Conservation (phyloP, 2,329 filamentous ascomycete genomes). For the Malbranchea zuffiana region DNA sequence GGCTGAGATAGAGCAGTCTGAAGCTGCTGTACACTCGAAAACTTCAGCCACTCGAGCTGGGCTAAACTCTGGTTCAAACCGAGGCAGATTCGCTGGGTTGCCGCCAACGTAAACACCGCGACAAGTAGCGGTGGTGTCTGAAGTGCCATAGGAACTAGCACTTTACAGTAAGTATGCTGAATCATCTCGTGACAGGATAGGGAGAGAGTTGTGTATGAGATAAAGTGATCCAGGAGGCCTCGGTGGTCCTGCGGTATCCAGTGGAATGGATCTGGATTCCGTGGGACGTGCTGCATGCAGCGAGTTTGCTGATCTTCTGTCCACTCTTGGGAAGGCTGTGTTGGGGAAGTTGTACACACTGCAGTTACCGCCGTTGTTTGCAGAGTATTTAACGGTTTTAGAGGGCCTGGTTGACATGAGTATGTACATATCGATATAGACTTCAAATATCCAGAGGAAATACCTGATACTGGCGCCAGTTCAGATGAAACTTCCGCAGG, state of each 20-base stretch:
- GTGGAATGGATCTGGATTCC: slow-evolving; percentile 4
- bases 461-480: too few relatives aligned
- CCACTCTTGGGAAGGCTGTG: background rate
- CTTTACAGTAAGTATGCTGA: slow-evolving; percentile 16
- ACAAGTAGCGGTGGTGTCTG: slow-evolving; percentile 16
- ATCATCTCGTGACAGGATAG: slow-evolving; percentile 19
- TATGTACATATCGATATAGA: too few relatives aligned
- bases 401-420: too few relatives aligned
- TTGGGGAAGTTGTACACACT: too few relatives aligned
- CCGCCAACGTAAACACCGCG: slow-evolving; percentile 16
- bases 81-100: slow-evolving; percentile 16
- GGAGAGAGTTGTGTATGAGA: slow-evolving; percentile 25
- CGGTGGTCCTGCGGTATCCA: slow-evolving; percentile 9
- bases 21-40: slow-evolving; percentile 11
- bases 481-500: too few relatives aligned
- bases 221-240: slow-evolving; percentile 24
- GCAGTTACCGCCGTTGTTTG: too few relatives aligned
- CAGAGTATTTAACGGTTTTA: too few relatives aligned
- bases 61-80: slow-evolving; percentile 32
- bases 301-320: background rate
- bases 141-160: slow-evolving; percentile 17
- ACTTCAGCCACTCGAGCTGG: slow-evolving; percentile 11
- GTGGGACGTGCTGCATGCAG: background rate
- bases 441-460: too few relatives aligned
- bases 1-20: slow-evolving; percentile 11